These are phyloP conservation scores for Lepiota brunneoincarnata DNA, from an alignment of 768 basidiomycete species.

Conservation along the genomic window DNA sequence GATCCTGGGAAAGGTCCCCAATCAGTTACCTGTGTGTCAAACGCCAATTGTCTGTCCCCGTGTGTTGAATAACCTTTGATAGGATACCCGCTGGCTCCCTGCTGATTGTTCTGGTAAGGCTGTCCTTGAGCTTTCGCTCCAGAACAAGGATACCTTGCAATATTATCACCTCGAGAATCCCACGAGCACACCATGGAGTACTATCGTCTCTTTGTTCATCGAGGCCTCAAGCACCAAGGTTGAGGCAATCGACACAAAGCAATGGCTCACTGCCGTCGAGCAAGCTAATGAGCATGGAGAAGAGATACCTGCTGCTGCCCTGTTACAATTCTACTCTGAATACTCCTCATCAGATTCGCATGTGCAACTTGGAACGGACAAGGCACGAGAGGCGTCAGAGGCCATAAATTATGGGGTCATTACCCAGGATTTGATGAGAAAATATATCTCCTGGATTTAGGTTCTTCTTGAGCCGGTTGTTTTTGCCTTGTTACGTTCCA, in stretches of 20 bases:
- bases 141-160: background rate
- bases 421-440: slow-evolving; percentile 2
- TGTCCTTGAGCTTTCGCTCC: slow-evolving; percentile 7
- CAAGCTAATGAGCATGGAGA: background rate
- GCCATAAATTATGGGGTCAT: slow-evolving; percentile 4
- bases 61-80: background rate
- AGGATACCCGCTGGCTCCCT: slow-evolving; percentile 11
- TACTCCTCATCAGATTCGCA: background rate
- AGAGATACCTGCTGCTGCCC: slow-evolving; percentile 5
- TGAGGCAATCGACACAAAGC: background rate
- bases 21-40: slow-evolving; percentile 5
- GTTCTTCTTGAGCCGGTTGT: background rate
- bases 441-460: slow-evolving; percentile 10
- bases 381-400: background rate
- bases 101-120: slow-evolving; percentile 7
- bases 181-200: slow-evolving; percentile 6
- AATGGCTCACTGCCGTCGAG: slow-evolving; percentile 8
- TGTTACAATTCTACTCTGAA: slow-evolving; percentile 8
- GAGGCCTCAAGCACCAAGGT: background rate
- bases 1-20: slow-evolving; percentile 10
- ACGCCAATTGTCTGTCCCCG: background rate
- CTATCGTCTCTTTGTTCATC: background rate
- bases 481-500: no score
- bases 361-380: background rate
- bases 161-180: slow-evolving; percentile 14